phyloP scores from a whole-genome alignment of 345 rosid species.

The Eucalyptus pauciflora region DNA sequence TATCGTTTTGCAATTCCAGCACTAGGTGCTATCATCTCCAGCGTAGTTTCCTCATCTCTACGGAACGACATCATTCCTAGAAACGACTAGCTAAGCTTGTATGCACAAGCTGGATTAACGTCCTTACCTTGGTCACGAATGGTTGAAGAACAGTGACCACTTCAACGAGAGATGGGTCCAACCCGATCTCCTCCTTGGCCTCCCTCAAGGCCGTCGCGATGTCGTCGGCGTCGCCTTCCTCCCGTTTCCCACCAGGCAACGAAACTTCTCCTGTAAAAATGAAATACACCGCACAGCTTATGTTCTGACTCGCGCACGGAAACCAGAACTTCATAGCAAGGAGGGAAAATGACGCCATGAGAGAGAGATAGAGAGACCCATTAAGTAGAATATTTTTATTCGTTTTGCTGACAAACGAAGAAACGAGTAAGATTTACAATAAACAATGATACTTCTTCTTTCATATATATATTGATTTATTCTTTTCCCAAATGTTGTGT shows the following conservation, averaged over 20 bases:
- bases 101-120: background rate
- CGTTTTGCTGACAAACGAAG: no score
- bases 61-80: background rate
- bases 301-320: background rate
- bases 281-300: background rate
- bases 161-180: constrained; percentile 32
- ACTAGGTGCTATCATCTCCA: background rate
- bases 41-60: background rate
- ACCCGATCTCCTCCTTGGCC: constrained; percentile 34
- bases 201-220: constrained; percentile 27
- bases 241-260: constrained; percentile 35
- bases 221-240: constrained; percentile 22
- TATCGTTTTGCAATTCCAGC: background rate
- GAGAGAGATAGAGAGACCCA: no score
- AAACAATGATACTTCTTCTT: no score
- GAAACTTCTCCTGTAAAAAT: constrained; percentile 27
- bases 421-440: no score
- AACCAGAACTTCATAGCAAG: background rate
- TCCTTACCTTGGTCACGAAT: constrained; percentile 7
- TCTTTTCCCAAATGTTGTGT: no score
- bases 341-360: no score
- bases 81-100: background rate
- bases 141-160: constrained; percentile 28
- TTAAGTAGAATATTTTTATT: no score
- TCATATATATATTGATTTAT: no score